Conservation (phyloP, 208 protist genomes). For the Acanthamoeba triangularis region DNA sequence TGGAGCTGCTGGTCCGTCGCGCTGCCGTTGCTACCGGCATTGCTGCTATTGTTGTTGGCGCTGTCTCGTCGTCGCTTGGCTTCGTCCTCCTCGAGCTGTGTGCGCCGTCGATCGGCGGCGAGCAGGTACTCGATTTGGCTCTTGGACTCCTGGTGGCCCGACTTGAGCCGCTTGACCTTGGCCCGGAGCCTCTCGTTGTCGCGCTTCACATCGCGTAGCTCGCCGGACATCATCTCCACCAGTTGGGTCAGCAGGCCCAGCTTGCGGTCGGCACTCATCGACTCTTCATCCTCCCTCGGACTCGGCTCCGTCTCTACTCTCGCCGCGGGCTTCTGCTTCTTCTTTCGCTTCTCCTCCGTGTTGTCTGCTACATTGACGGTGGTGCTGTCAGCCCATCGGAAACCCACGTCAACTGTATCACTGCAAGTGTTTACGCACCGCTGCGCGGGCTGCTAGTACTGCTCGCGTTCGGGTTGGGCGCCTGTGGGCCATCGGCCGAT, state of each 20-base stretch:
- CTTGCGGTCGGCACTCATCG: background rate
- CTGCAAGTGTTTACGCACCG: too few relatives aligned
- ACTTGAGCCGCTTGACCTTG: constrained; percentile 31
- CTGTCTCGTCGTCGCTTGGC: background rate
- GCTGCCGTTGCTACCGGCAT: background rate
- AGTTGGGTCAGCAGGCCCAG: background rate
- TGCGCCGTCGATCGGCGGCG: background rate
- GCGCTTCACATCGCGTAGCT: background rate
- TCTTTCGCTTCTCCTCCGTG: too few relatives aligned
- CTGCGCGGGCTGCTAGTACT: background rate
- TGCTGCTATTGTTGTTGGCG: background rate
- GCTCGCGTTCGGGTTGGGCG: background rate
- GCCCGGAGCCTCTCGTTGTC: background rate
- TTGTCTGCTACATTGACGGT: too few relatives aligned
- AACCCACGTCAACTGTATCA: too few relatives aligned
- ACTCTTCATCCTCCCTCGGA: background rate
- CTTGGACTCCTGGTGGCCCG: background rate
- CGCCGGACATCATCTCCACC: constrained; percentile 15
- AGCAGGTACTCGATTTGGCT: background rate
- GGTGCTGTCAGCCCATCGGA: too few relatives aligned
- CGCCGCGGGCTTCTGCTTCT: too few relatives aligned
- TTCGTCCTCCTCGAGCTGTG: background rate
- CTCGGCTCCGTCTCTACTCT: background rate
- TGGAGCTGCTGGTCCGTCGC: background rate
- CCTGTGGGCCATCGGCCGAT: too few relatives aligned